Base-by-base conservation (phyloP, 176 grass and related monocot species). In the Dendrocalamus sinicus region DNA sequence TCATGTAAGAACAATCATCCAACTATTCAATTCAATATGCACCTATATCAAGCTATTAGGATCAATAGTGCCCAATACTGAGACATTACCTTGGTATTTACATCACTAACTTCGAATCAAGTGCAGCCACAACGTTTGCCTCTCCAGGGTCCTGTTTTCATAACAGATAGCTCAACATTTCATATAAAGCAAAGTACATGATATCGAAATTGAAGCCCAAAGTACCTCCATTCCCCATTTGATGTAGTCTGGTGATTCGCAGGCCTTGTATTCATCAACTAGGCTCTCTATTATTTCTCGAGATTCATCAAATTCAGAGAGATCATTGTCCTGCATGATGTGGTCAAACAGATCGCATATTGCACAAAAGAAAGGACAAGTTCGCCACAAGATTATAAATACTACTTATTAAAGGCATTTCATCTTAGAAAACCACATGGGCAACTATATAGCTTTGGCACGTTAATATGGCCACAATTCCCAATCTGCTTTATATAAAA, bases 151-250 rank as follows among this genome's bases (percentile, higher is more conserved):
- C 93, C 96, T 98, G 86, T 45, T 82, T 77, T 28, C 6, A 26
- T 78, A 35, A 73, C 9, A 85, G 45, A 68, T 47, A 66, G 22
- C 47, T 89, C 63, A 86, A 67, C 20, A 86, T 73, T 55, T 57
- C 9, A 81, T 64, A 85, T 26, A 24, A 48, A 69, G 22, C 1
- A 67, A 22, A 26, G 26, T 43, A 79, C 14, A 51, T 46, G 17
- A 86, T 26, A 57, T 37, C 62, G 0, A 63, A 82, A 70, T 62
- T 77, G 37, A 23, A 86, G 41, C 43, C 15, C 35, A 69, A 59
- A n/a, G 78, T 92, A 99, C 96, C 90, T 99, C 92, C 96, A 99
- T 96, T 83, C 96, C 96, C 96, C 96, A 99, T 89, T 99, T 99
- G 35, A 99, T 99, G 67, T 99, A 96, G 76, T 99, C 96, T 82